Conservation (phyloP, 768 basidiomycete species). For the Bullera alba region DNA sequence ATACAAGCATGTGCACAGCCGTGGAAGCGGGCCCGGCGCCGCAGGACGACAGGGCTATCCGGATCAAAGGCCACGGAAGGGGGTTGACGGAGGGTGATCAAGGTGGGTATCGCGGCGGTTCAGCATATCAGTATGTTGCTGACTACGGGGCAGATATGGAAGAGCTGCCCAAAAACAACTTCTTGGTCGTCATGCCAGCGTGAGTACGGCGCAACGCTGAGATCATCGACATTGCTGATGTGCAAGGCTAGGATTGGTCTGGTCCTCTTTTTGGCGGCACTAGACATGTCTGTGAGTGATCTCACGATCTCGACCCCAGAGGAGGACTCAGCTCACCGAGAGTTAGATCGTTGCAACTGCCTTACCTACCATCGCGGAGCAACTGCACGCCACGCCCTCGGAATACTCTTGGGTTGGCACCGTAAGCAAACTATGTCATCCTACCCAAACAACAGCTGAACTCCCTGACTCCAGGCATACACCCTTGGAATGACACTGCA, state of each 20-base stretch:
- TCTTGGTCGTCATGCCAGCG: conserved; percentile 33
- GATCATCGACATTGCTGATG: background rate
- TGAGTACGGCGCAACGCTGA: conserved; percentile 11
- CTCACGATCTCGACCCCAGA: background rate
- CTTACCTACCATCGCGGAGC: conserved; percentile 32
- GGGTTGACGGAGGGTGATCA: conserved; percentile 27
- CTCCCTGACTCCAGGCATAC: conserved; percentile 18
- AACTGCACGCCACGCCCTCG: conserved; percentile 32
- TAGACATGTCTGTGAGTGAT: conserved; percentile 31
- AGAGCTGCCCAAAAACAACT: conserved; percentile 35
- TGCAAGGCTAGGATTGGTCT: conserved; percentile 15
- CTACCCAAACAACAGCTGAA: background rate
- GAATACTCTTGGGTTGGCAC: conserved; percentile 42
- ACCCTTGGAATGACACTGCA: conserved; percentile 21
- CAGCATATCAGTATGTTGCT: background rate
- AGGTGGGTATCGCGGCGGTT: conserved; percentile 2
- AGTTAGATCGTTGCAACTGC: conserved; percentile 31
- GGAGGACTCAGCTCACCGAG: background rate
- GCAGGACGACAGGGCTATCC: background rate
- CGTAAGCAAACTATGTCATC: conserved; percentile 8
- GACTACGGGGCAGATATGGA: conserved; percentile 22
- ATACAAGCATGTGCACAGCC: no score
- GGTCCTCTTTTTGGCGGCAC: conserved; percentile 30
- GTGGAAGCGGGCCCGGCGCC: background rate
- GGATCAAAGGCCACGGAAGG: conserved; percentile 5